A percentile compares a stretch with the other conserved stretches of the same genome.
Conservation (phyloP, 208 protist genomes). For the Ichthyophonus hoferi region DNA sequence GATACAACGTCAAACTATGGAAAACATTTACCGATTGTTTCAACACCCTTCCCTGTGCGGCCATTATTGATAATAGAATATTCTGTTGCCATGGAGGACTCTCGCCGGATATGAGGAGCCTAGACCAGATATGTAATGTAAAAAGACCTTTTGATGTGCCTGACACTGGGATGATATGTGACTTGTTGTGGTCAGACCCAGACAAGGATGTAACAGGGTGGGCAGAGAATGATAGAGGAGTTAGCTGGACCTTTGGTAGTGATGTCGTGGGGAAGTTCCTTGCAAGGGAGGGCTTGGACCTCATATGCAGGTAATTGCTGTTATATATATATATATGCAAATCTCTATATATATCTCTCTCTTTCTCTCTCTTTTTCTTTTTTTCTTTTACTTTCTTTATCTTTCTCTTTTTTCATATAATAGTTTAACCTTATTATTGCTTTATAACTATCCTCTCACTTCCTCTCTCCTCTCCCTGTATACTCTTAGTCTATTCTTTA, state of each 20-base stretch:
- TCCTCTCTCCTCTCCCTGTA: too few species aligned
- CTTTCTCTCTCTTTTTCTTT: too few species aligned
- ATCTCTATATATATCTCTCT: too few species aligned
- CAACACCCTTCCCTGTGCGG: constrained; percentile 96
- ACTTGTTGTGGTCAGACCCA: constrained; percentile 60
- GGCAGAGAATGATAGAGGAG: constrained; percentile 56
- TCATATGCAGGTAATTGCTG: constrained; percentile 31
- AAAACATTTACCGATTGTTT: constrained; percentile 97
- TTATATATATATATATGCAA: too few species aligned
- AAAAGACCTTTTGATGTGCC: constrained; percentile 62
- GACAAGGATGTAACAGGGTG: constrained; percentile 50
- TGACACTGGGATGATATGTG: constrained; percentile 47
- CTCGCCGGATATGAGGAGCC: constrained; percentile 85
- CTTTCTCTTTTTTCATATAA: too few species aligned
- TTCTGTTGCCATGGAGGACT: constrained; percentile 97
- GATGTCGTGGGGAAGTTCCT: constrained; percentile 52
- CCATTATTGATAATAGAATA: constrained; percentile 94
- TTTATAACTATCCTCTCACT: too few species aligned
- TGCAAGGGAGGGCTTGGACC: not conserved
- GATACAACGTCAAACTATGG: constrained; percentile 96
- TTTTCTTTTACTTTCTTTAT: too few species aligned
- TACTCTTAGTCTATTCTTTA: too few species aligned
- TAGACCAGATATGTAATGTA: constrained; percentile 92
- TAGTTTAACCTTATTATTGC: too few species aligned
- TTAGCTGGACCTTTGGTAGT: constrained; percentile 52